Evolutionary conservation across 2,329 filamentous ascomycete species (phyloP), one percentile per base, ranked within the genome.

Genomic region (Fusarium sulawesiense): DNA sequence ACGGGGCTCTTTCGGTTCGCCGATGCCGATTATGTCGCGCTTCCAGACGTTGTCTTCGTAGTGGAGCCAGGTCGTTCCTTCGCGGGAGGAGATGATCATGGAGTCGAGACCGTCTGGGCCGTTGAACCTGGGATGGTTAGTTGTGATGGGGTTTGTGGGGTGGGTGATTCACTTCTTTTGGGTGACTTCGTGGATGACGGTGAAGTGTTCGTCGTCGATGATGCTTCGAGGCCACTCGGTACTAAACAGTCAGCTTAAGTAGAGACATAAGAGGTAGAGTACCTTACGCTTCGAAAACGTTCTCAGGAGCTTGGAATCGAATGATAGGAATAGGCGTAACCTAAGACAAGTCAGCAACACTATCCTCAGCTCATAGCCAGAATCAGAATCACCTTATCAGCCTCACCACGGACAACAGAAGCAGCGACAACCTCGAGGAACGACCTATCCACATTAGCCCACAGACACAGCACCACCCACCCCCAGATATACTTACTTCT

Each of bases 11-110:
- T 60, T 53, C 1, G 60, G 55, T 18, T 64, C 60, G 1, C 60
- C 60, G 9, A 48, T 60, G 14, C 41, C 48, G 37, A 64, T 54
- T n/a, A 47, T 44, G 13, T 64, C 60, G 3, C 56, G 47, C 48
- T 60, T 60, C 56, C 56, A 64, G 16, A 12, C 32, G 9, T 56
- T 56, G 25, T 60, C 44, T 14, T 60, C 47, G 18, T 49, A 64
- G 29, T 60, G 42, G 4, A 64, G n/a, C 46, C 56, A 60, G 13
- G 56, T 60, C 14, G 42, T 42, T 1, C 60, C 60, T 27, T 64
- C 60, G 14, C 40, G 46, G 2, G 60, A 64, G 7, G 56, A 42
- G 3, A 64, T 41, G 16, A 64, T 50, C 42, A 64, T 42, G 1
- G 56, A 53, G 42, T 64, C 60, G 2, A 64, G 60, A 20, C 60